Evolutionary conservation across 2,329 filamentous ascomycete genomes (phyloP).

Genomic region (Ophiostoma angusticollis): DNA sequence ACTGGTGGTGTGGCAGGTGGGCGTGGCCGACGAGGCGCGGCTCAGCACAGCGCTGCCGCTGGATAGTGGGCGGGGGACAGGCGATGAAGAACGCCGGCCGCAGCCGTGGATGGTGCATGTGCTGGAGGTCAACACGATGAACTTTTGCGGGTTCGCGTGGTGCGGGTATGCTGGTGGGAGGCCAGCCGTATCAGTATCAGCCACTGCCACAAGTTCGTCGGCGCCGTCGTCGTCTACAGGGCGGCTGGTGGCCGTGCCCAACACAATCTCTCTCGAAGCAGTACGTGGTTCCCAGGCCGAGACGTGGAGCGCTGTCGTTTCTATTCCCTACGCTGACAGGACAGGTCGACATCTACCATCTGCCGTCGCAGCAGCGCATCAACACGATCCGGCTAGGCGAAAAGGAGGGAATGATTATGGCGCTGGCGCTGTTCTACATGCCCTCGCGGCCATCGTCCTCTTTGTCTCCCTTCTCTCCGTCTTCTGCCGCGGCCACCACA

Average conservation of each 20-base stretch:
- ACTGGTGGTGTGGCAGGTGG: constrained; percentile 71
- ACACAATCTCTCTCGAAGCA: constrained; percentile 59
- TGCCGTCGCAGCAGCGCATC: constrained; percentile 62
- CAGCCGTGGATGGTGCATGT: constrained; percentile 79
- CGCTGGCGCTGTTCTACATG: constrained; percentile 46
- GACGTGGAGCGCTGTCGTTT: no score
- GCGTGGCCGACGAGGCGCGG: constrained; percentile 42
- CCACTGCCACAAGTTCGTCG: background rate
- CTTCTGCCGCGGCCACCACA: no score
- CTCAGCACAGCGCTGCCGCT: constrained; percentile 61
- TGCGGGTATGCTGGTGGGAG: constrained; percentile 23
- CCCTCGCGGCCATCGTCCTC: constrained; percentile 22
- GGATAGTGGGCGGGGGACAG: constrained; percentile 30
- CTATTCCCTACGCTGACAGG: background rate
- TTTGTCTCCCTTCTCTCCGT: no score
- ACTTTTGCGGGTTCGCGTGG: constrained; percentile 77
- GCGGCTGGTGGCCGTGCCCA: constrained; percentile 62
- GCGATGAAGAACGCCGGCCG: constrained; percentile 26
- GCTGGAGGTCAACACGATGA: constrained; percentile 80
- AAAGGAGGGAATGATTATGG: constrained; percentile 79
- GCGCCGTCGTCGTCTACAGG: constrained; percentile 17
- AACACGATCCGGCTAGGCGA: constrained; percentile 39
- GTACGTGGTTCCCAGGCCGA: constrained; percentile 28
- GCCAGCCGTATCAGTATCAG: background rate
- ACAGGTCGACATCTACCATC: constrained; percentile 67